These are phyloP conservation scores for Macrolepiota fuliginosa DNA, from an alignment of 768 basidiomycete genomes.

Conservation along the genomic window DNA sequence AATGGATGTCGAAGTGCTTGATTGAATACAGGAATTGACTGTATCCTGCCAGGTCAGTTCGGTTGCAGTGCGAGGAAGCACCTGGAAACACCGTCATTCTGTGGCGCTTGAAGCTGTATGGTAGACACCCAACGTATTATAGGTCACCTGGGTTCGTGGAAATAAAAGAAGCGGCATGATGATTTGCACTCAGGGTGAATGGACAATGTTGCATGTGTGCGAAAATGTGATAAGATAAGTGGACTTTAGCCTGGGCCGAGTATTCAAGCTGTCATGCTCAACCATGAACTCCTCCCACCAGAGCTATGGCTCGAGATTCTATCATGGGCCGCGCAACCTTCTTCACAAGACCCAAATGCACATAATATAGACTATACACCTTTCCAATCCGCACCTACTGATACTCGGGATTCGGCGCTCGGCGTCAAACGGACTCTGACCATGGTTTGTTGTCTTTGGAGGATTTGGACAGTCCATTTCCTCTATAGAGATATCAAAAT, in stretches of 20 bases:
- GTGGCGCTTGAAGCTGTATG: too few species aligned
- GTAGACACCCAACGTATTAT: too few species aligned
- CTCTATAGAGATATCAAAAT: slow-evolving; percentile 57
- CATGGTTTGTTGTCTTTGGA: slow-evolving; percentile 59
- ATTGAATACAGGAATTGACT: background rate
- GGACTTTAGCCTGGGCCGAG: background rate
- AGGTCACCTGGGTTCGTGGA: too few species aligned
- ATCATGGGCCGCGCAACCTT: slow-evolving; percentile 34
- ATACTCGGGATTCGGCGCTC: slow-evolving; percentile 26
- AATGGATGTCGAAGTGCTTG: background rate
- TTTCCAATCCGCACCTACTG: slow-evolving; percentile 38
- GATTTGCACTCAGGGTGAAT: too few species aligned
- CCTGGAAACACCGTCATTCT: background rate
- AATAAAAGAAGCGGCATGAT: background rate
- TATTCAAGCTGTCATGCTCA: slow-evolving; percentile 8
- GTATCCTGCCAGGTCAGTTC: background rate
- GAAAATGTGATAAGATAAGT: slow-evolving; percentile 6
- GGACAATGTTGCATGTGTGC: background rate
- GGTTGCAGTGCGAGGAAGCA: background rate
- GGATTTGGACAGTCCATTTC: slow-evolving; percentile 38
- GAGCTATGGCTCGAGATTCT: slow-evolving; percentile 58
- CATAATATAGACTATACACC: slow-evolving; percentile 37
- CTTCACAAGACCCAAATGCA: slow-evolving; percentile 19
- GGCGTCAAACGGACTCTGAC: slow-evolving; percentile 40
- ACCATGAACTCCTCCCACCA: slow-evolving; percentile 36